Evolutionary conservation across 208 protist species (phyloP).

Genomic region (Porcisia hertigi): DNA sequence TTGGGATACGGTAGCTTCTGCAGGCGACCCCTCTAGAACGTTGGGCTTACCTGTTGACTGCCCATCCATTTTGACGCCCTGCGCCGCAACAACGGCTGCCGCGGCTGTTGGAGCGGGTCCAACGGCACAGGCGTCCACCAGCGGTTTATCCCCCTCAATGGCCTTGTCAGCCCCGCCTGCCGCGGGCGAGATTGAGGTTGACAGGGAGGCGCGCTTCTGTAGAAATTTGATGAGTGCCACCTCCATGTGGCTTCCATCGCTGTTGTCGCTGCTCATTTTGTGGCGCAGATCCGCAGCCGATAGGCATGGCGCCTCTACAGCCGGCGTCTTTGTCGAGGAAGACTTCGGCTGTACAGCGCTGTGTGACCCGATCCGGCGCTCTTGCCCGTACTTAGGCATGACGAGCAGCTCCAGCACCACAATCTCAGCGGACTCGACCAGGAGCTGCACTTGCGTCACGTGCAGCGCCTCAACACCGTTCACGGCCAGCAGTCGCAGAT

Average conservation of each 20-base stretch:
- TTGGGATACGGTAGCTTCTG: background rate
- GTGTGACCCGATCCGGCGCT: background rate
- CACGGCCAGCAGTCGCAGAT: conserved; percentile 51
- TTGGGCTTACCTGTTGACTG: background rate
- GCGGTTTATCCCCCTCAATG: conserved; percentile 13
- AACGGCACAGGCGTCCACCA: conserved; percentile 8
- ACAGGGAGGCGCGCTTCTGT: background rate
- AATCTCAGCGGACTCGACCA: conserved; percentile 44
- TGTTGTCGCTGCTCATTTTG: background rate
- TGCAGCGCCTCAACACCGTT: conserved; percentile 70
- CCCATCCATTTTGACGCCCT: background rate
- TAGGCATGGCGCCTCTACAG: background rate
- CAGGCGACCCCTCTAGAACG: background rate
- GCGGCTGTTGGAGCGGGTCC: conserved; percentile 4
- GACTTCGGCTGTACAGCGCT: background rate
- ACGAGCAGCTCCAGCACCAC: conserved; percentile 68
- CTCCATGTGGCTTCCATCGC: background rate
- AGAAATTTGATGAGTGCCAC: background rate
- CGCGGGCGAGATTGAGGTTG: background rate
- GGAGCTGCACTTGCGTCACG: conserved; percentile 39
- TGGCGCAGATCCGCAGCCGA: background rate
- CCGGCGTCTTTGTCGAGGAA: background rate
- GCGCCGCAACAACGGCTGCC: background rate
- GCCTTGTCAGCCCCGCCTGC: background rate
- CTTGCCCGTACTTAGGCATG: conserved; percentile 25